These are phyloP conservation scores for Ophiostoma sp. DNA, from an alignment of 2,329 filamentous ascomycete genomes.

Conservation along the genomic window DNA sequence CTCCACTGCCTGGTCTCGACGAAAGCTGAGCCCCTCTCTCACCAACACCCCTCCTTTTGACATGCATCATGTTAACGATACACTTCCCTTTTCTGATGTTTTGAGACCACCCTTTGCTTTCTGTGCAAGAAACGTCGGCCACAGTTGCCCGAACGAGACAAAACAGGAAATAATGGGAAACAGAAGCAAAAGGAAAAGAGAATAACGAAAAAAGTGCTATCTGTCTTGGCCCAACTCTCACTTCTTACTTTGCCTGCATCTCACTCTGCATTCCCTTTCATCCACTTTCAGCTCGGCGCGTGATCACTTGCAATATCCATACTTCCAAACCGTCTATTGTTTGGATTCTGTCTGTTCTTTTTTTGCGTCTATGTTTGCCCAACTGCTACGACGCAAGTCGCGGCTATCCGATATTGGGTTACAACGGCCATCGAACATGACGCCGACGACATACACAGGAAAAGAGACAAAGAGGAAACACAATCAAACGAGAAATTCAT, in stretches of 20 bases:
- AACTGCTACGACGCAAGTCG: conserved; percentile 14
- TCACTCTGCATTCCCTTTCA: not conserved
- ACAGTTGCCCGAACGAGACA: not conserved
- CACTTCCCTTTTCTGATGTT: not conserved
- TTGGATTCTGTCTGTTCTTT: not conserved
- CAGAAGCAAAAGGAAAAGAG: not conserved
- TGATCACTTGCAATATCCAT: conserved; percentile 1
- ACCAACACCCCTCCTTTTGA: not conserved
- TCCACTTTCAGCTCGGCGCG: not conserved
- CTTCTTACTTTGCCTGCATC: not conserved
- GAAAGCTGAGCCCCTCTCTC: not conserved
- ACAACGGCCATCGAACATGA: conserved; percentile 12
- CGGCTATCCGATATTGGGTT: conserved; percentile 23
- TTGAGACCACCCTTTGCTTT: not conserved
- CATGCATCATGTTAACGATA: not conserved
- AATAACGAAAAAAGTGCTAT: not conserved
- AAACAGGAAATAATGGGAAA: not conserved
- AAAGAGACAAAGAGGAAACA: not conserved
- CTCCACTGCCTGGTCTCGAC: not conserved
- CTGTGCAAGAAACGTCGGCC: not conserved
- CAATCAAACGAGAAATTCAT: not conserved
- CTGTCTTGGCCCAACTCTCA: not conserved
- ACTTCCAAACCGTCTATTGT: not conserved
- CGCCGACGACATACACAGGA: not conserved
- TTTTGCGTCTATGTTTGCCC: not conserved